A percentile compares a stretch with the other conserved stretches of the same genome.
Evolutionary conservation across 169 alveolate genomes (phyloP).

Genomic region (Cryptosporidium parvum): DNA sequence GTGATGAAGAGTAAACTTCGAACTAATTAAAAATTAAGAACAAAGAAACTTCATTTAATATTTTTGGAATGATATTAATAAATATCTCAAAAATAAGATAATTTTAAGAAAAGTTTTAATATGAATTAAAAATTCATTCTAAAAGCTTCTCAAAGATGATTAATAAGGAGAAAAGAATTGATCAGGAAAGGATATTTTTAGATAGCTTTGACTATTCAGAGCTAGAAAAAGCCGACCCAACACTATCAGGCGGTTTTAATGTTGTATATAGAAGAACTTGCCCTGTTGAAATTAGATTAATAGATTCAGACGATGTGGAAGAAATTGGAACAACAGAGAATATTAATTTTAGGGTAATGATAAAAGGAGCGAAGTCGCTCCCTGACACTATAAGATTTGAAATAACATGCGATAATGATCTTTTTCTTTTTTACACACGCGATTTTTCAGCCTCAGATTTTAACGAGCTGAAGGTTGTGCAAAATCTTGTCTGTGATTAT

Average conservation of each 20-base stretch:
- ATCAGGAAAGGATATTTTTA: conserved; percentile 16
- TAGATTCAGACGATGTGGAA: conserved; percentile 52
- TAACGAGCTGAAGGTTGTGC: conserved; percentile 35
- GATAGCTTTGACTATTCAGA: conserved; percentile 50
- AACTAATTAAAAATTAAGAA: not conserved
- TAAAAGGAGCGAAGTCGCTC: conserved; percentile 35
- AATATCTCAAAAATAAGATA: no score
- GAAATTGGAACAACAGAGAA: conserved; percentile 68
- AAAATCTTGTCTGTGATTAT: conserved; percentile 44
- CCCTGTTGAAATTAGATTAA: conserved; percentile 46
- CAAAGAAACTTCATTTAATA: no score
- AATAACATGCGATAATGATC: conserved; percentile 69
- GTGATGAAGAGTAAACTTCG: no score
- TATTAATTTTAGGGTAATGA: conserved; percentile 63
- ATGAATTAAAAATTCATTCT: not conserved
- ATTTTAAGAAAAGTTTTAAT: not conserved
- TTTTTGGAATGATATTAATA: no score
- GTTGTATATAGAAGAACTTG: conserved; percentile 56
- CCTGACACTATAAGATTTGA: conserved; percentile 57
- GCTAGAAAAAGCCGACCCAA: conserved; percentile 59
- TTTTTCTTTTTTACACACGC: conserved; percentile 46
- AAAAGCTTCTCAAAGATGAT: not conserved
- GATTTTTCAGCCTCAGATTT: conserved; percentile 22
- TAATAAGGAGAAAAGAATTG: conserved; percentile 16
- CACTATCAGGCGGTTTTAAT: conserved; percentile 24